A percentile compares a stretch with the other conserved stretches of the same genome.
phyloP scores from a whole-genome alignment of 78 protist species.

The Monocercomonoides exilis region DNA sequence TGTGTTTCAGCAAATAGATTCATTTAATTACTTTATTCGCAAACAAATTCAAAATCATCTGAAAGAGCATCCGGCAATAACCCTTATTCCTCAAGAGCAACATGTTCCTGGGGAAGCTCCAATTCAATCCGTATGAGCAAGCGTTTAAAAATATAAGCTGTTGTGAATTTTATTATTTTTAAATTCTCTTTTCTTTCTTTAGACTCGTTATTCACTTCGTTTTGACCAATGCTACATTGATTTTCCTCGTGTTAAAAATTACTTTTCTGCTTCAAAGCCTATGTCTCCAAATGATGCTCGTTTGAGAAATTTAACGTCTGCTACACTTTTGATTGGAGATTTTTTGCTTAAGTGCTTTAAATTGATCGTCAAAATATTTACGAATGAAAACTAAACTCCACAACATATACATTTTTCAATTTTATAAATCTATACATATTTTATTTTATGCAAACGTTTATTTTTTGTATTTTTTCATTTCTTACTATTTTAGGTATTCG shows the following conservation, averaged over 20 bases:
- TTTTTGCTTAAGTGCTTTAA: not conserved
- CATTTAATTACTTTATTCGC: slow-evolving; percentile 83
- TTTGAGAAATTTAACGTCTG: slow-evolving; percentile 82
- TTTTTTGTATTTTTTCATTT: not conserved
- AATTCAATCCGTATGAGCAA: not conserved
- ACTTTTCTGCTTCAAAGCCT: not conserved
- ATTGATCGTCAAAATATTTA: not conserved
- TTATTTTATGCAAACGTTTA: not conserved
- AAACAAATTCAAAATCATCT: slow-evolving; percentile 76
- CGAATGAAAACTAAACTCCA: not conserved
- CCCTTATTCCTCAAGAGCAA: slow-evolving; percentile 33
- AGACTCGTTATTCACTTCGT: not conserved
- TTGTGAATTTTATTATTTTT: too few species aligned
- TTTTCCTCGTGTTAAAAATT: slow-evolving; percentile 5
- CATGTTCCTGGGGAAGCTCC: slow-evolving; percentile 31
- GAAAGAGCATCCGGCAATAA: slow-evolving; percentile 45
- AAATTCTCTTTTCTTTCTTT: not conserved
- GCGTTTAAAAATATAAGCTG: not conserved
- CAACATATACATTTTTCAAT: not conserved
- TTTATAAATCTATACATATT: not conserved
- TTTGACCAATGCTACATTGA: slow-evolving; percentile 38
- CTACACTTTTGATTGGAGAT: too few species aligned
- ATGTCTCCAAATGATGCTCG: slow-evolving; percentile 87
- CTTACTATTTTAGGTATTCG: not conserved
- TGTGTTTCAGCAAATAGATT: slow-evolving; percentile 94